Base-by-base conservation (phyloP, 306 rosid species). In the Ochetophila trinervis region DNA sequence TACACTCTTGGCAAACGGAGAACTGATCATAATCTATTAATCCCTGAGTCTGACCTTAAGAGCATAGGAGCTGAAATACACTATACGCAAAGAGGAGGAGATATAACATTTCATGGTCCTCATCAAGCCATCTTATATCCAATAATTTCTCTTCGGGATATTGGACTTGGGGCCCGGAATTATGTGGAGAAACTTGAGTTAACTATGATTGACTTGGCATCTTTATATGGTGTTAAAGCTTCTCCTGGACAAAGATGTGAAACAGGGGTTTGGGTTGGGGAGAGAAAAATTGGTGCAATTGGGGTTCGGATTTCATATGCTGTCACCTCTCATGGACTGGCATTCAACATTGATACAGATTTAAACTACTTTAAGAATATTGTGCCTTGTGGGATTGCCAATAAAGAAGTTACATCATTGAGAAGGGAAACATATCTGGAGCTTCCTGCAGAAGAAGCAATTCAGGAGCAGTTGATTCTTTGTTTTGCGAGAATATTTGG, bases 211-310 rank as follows among this genome's bases (percentile, higher is more conserved):
- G 87, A 78, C 58, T 57, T 93, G 71, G 85, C 96, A 0, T 80
- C 84, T 59, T 36, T 63, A 45, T 86, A 93, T 65, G 95, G 93
- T 1, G 85, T 93, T 68, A 83, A 78, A 67, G 98, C 98, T 78
- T 59, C 60, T 57, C 73, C 84, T 18, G 98, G 97, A 42, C 53
- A 65, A 57, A 66, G 48, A 19, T 78, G 90, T 37, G 90, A 87
- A 74, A 90, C 91, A 0, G 94, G 98, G 50, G 94, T 93, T 53
- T 93, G 98, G 94, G 97, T 93, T 37, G 94, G 82, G 62, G 91
- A 84, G 47, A 93, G 87, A 69, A 93, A 90, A 81, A 86, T 87
- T n/a, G 97, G 98, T 13, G 96, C 98, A 5, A 76, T 87, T 49
- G 97, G 97, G 65, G 97, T 92, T 37, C 82, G 74, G 60, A 87